Evolutionary conservation across 495 filamentous ascomycete genomes (phyloP).

Genomic region (Aspergillus incahuasiensis): DNA sequence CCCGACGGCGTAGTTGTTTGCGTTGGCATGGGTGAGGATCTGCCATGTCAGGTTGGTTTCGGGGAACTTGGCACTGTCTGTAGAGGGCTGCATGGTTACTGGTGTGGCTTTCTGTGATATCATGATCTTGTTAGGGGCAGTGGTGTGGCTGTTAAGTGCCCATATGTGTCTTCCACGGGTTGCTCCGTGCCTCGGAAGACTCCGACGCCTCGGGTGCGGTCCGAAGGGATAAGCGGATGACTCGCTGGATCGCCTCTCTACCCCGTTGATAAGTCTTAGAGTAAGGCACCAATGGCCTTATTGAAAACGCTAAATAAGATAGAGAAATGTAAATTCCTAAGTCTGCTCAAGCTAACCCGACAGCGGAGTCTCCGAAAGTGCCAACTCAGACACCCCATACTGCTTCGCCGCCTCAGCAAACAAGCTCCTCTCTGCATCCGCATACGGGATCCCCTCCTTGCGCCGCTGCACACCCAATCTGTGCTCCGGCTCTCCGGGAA

Average conservation of each 20-base stretch:
- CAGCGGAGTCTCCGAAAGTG: conserved; percentile 10
- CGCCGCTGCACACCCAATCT: conserved; percentile 2
- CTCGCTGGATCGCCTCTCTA: too few species aligned
- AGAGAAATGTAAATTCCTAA: too few species aligned
- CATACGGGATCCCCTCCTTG: conserved; percentile 15
- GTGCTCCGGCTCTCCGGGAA: conserved; percentile 14
- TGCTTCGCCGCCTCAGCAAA: conserved; percentile 11
- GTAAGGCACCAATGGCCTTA: too few species aligned
- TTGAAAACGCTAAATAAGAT: too few species aligned
- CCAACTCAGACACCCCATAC: conserved; percentile 10
- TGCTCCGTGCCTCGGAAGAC: not conserved
- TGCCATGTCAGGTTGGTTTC: conserved; percentile 14
- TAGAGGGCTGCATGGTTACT: not conserved
- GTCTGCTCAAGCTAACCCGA: not conserved
- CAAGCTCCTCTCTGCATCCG: conserved; percentile 10
- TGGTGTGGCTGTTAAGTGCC: too few species aligned
- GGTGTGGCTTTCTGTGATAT: too few species aligned
- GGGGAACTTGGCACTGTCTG: not conserved
- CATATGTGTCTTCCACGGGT: too few species aligned
- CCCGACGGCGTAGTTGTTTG: conserved; percentile 11
- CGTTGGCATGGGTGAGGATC: conserved; percentile 15
- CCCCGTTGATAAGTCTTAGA: too few species aligned
- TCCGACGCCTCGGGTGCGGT: not conserved
- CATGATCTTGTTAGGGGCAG: too few species aligned
- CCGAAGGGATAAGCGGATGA: too few species aligned